Conservation (phyloP, 2,329 filamentous ascomycete species). For the Dactylellina drechsleri region DNA sequence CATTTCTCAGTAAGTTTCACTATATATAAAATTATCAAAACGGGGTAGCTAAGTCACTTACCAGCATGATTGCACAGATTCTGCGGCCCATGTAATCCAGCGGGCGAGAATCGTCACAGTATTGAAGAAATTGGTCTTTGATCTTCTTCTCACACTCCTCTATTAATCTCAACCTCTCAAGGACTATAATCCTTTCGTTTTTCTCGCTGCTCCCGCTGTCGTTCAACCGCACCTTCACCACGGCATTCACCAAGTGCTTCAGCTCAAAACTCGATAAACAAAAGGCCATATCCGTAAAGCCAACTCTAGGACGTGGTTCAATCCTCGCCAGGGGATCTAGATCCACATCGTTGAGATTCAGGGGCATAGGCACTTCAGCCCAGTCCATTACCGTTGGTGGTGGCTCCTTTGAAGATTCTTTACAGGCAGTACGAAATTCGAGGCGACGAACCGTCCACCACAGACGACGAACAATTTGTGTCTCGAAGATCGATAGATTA, state of each 20-base stretch:
- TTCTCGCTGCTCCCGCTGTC: neutral
- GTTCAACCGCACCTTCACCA: neutral
- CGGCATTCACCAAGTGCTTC: constrained; percentile 6
- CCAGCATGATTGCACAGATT: constrained; percentile 21
- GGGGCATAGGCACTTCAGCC: constrained; percentile 12
- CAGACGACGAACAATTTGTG: constrained; percentile 8
- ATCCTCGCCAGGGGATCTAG: neutral
- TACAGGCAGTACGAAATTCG: constrained; percentile 12
- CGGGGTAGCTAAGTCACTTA: neutral
- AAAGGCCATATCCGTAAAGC: constrained; percentile 16
- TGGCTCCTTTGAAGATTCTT: neutral
- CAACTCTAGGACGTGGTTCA: constrained; percentile 4
- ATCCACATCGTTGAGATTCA: constrained; percentile 21
- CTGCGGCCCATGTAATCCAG: constrained; percentile 15
- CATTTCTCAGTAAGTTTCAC: no score
- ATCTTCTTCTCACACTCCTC: neutral
- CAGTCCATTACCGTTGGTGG: constrained; percentile 7
- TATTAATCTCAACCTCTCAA: constrained; percentile 3
- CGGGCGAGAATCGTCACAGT: constrained; percentile 15
- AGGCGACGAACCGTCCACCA: constrained; percentile 17
- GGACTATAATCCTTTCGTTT: neutral
- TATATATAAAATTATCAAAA: neutral
- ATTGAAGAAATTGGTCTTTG: neutral
- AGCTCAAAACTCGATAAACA: constrained; percentile 15
- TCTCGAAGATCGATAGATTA: constrained; percentile 5